These are phyloP conservation scores for Scenedesmus sp. DNA, from an alignment of 163 green algal genomes.

Conservation along the genomic window DNA sequence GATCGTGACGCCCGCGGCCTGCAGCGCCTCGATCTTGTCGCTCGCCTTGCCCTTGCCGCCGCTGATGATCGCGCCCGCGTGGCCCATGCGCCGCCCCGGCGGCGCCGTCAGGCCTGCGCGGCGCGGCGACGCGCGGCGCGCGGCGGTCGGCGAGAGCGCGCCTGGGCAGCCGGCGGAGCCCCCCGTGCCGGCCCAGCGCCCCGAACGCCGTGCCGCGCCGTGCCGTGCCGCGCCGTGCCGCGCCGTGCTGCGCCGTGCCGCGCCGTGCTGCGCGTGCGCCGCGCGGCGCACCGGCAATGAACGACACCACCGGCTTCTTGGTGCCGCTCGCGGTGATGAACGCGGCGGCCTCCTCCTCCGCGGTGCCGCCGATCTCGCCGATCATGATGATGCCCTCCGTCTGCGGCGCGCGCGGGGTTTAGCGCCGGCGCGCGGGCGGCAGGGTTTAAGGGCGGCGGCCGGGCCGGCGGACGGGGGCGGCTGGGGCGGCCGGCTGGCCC, in stretches of 20 bases:
- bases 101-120: constrained; percentile 92
- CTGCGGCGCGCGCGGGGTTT: constrained; percentile 51
- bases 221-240: no score
- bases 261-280: background rate
- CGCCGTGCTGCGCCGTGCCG: no score
- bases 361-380: constrained; percentile 93
- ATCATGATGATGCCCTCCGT: constrained; percentile 99
- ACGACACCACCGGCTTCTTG: constrained; percentile 97
- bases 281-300: constrained; percentile 90
- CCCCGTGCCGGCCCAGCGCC: no score
- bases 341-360: constrained; percentile 98
- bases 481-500: no score
- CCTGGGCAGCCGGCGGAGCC: no score
- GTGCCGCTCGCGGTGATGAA: constrained; percentile 92
- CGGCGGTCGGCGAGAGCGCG: no score
- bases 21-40: constrained; percentile 97
- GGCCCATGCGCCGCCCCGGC: constrained; percentile 96
- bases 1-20: constrained; percentile 91
- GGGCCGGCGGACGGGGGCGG: background rate
- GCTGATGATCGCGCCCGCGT: constrained; percentile 97
- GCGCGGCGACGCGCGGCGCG: no score
- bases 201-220: no score
- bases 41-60: constrained; percentile 96
- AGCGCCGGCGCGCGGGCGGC: background rate
- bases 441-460: background rate